Percentiles rank a stretch among this genome's conserved stretches.
These are phyloP conservation scores for Thozetella sp. DNA, from an alignment of 495 filamentous ascomycete genomes.

Conservation along the genomic window DNA sequence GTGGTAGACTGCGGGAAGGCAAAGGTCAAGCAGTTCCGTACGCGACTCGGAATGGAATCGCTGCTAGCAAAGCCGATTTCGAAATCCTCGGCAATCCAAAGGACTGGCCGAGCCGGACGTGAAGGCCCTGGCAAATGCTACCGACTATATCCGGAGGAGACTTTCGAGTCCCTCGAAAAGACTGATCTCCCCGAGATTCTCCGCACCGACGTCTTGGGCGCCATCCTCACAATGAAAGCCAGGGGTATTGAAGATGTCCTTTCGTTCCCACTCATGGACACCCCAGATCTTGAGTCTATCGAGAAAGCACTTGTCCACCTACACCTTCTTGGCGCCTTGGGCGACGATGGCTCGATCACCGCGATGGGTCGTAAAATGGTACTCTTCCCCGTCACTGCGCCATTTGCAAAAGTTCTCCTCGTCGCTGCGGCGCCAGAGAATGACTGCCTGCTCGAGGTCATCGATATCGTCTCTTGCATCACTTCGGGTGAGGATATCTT, in stretches of 20 bases:
- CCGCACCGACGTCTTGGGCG: slow-evolving; percentile 81
- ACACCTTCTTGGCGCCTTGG: slow-evolving; percentile 73
- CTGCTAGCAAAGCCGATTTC: slow-evolving; percentile 91
- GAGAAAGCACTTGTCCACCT: slow-evolving; percentile 85
- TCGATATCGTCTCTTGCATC: slow-evolving; percentile 89
- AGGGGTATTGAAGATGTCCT: slow-evolving; percentile 82
- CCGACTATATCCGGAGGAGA: slow-evolving; percentile 83
- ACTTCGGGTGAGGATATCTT: slow-evolving; percentile 88
- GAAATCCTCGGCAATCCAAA: slow-evolving; percentile 89
- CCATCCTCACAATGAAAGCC: slow-evolving; percentile 93
- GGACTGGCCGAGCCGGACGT: slow-evolving; percentile 89
- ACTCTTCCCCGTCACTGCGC: slow-evolving; percentile 78
- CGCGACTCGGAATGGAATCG: slow-evolving; percentile 84
- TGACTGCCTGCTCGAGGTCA: slow-evolving; percentile 77
- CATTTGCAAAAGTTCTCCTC: slow-evolving; percentile 78
- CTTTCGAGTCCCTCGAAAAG: slow-evolving; percentile 70
- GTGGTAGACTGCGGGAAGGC: slow-evolving; percentile 94
- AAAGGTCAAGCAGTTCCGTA: slow-evolving; percentile 90
- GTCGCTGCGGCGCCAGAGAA: slow-evolving; percentile 71
- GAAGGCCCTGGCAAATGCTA: slow-evolving; percentile 91
- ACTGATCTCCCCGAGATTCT: slow-evolving; percentile 87
- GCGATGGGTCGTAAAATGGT: slow-evolving; percentile 75
- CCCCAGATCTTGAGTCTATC: slow-evolving; percentile 74
- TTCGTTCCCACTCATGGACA: slow-evolving; percentile 83
- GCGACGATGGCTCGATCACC: slow-evolving; percentile 73